Base-by-base conservation (phyloP, 106 monocot species). In the Apostasia shenzhenica region DNA sequence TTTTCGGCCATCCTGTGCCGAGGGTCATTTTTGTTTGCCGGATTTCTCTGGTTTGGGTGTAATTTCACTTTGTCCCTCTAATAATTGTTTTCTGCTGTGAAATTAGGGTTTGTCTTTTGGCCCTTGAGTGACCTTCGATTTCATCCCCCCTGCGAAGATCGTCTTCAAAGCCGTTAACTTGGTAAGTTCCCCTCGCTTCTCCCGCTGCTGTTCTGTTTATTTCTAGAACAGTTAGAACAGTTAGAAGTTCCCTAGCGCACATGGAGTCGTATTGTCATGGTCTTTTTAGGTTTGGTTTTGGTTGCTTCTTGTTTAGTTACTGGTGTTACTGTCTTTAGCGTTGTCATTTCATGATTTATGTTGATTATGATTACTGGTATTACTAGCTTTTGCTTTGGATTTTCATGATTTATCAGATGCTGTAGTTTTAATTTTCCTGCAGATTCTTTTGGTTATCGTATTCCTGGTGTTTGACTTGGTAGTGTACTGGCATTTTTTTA, bases 1-100 rank as follows among this genome's bases (percentile, higher is more conserved):
- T 26, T 26, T 26, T 26, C 26, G 26, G 26, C 26, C 26, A 26
- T 26, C 26, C 26, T 46, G 14, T 6, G 14, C 65, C 65, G 65
- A 47, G 48, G 48, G 46, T 65, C 7, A 13, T 65, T 65, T 14
- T 26, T 26, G 26, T 37, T 5, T 50, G 8, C 26, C 43, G 65
- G 48, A 65, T 65, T 65, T 65, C 7, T 9, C 43, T 48, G 48
- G 6, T 14, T 47, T 43, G 48, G 26, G 37, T 48, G n/a, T 65
- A 7, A 7, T 44, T 6, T 65, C 50, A 5, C 6, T 65, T 56
- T 57, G 26, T 40, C 8, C 69, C 40, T 42, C 69, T 69, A 69
- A 69, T 69, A 44, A 5, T 55, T 70, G 51, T 69, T 69, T 70
- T 70, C 69, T 70, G 55, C 57, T 70, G 45, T 70, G 69, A 26